Evolutionary conservation across 495 filamentous ascomycete genomes (phyloP).

Genomic region (Penicillium soppii): DNA sequence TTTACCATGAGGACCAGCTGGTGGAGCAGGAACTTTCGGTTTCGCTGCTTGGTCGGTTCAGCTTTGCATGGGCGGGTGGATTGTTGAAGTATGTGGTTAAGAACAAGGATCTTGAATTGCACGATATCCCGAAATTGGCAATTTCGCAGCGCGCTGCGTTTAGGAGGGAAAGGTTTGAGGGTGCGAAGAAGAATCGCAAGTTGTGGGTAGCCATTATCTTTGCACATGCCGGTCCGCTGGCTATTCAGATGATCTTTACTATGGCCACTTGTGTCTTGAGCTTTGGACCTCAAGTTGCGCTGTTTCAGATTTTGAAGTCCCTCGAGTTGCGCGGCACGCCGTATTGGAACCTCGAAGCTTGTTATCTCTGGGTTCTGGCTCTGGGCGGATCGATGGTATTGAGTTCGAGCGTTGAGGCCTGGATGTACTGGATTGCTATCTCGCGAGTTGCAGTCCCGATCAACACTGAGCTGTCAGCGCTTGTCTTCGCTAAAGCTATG

Average conservation of each 20-base stretch:
- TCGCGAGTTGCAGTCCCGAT: slow-evolving; percentile 63
- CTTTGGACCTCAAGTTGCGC: slow-evolving; percentile 69
- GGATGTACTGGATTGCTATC: slow-evolving; percentile 65
- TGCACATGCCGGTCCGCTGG: slow-evolving; percentile 53
- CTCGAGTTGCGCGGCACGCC: slow-evolving; percentile 57
- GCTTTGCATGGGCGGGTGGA: slow-evolving; percentile 58
- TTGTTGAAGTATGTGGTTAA: slow-evolving; percentile 53
- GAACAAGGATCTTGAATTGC: slow-evolving; percentile 57
- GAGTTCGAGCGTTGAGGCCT: slow-evolving; percentile 57
- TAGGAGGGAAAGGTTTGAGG: slow-evolving; percentile 50
- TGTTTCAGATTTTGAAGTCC: slow-evolving; percentile 59
- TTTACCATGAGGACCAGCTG: slow-evolving; percentile 52
- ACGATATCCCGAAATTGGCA: slow-evolving; percentile 54
- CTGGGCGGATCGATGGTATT: slow-evolving; percentile 58
- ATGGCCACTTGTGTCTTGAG: slow-evolving; percentile 53
- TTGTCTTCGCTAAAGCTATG: slow-evolving; percentile 78
- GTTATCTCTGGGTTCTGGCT: slow-evolving; percentile 67
- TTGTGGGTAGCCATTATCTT: slow-evolving; percentile 62
- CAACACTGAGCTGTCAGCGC: slow-evolving; percentile 65
- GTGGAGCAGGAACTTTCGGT: slow-evolving; percentile 66
- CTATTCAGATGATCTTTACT: slow-evolving; percentile 55
- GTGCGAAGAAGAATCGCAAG: slow-evolving; percentile 41
- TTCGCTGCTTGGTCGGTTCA: slow-evolving; percentile 60
- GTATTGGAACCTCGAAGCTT: slow-evolving; percentile 34
- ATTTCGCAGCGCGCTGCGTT: slow-evolving; percentile 25